A percentile compares a stretch with the other conserved stretches of the same genome.
Conservation (phyloP, 192 early-diverging fungal genomes). For the Entomortierella chlamydospora region DNA sequence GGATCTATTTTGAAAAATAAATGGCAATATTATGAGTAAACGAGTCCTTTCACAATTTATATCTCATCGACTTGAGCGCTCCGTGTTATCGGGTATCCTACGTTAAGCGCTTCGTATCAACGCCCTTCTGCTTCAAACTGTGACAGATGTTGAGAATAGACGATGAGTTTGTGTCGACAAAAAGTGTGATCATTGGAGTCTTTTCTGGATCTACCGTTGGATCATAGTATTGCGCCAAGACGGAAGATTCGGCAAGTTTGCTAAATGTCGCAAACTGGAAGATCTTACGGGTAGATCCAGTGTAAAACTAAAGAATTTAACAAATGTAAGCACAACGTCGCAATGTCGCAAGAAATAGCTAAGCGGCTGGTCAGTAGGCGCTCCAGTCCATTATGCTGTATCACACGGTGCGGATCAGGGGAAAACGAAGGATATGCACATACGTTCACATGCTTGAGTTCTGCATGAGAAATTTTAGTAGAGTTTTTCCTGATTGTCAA, state of each 20-base stretch:
- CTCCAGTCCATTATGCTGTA: neutral
- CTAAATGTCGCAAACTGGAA: conserved; percentile 23
- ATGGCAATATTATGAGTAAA: neutral
- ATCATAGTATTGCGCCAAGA: conserved; percentile 26
- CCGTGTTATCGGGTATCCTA: neutral
- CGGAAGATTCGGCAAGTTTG: conserved; percentile 21
- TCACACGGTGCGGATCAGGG: neutral
- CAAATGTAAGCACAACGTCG: neutral
- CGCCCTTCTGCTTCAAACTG: conserved; percentile 23
- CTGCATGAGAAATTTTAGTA: conserved; percentile 24
- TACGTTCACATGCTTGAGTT: conserved; percentile 34
- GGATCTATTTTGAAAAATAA: conserved; percentile 2
- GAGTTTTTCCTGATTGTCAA: conserved; percentile 27
- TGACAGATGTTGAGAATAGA: conserved; percentile 18
- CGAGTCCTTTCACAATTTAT: too few species aligned
- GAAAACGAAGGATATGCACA: neutral
- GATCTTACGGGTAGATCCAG: conserved; percentile 17
- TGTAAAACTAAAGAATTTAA: conserved; percentile 22
- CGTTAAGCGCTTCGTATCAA: conserved; percentile 32
- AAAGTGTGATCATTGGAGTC: conserved; percentile 22
- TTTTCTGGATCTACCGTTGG: conserved; percentile 15
- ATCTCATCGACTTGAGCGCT: too few species aligned
- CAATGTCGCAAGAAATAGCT: neutral
- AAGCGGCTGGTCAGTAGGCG: neutral
- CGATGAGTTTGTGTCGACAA: conserved; percentile 19